These are phyloP conservation scores for Phoenix roebelenii DNA, from an alignment of 176 grass and related monocot species.

Conservation along the genomic window DNA sequence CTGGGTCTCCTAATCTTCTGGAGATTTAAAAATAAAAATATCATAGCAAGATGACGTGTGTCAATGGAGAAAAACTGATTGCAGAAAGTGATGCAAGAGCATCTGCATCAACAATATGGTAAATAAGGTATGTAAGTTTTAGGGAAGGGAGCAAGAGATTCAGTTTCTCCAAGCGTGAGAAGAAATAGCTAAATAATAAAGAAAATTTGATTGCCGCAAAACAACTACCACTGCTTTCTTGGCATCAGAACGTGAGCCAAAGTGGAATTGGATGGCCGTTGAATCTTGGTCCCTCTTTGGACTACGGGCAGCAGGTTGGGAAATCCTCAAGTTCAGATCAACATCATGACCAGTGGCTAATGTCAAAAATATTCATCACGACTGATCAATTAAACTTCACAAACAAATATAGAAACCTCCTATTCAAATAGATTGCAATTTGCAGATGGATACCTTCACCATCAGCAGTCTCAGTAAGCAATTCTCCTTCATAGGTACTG, in stretches of 20 bases:
- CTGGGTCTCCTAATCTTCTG: no score
- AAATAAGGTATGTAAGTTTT: no score
- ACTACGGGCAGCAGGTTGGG: slow-evolving; percentile 47
- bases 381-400: no score
- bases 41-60: no score
- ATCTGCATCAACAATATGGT: no score
- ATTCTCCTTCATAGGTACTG: slow-evolving; percentile 68
- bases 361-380: background rate
- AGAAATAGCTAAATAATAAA: no score
- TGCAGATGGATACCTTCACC: slow-evolving; percentile 48
- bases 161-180: no score
- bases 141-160: no score
- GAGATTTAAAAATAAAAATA: no score
- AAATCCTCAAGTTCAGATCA: slow-evolving; percentile 93
- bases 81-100: no score
- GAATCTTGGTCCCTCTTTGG: slow-evolving; percentile 51
- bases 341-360: slow-evolving; percentile 36
- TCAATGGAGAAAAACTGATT: no score
- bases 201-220: background rate
- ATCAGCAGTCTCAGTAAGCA: slow-evolving; percentile 32
- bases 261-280: slow-evolving; percentile 36
- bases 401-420: no score
- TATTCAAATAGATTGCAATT: background rate
- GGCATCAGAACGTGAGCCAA: slow-evolving; percentile 35
- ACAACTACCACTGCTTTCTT: slow-evolving; percentile 37